Conservation (phyloP, 345 rosid genomes). For the Physaria fendleri region DNA sequence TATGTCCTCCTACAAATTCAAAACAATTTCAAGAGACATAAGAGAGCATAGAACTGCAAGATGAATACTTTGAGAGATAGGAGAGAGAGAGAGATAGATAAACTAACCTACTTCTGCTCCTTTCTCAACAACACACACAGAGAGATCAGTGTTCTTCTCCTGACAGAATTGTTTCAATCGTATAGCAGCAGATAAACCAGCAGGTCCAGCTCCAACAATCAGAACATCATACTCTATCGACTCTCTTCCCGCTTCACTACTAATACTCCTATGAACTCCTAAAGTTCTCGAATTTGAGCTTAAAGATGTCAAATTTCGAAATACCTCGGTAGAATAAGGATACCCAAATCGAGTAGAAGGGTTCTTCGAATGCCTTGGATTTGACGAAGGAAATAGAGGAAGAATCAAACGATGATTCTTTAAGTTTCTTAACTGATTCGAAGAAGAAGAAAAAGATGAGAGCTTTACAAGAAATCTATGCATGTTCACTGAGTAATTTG, state of each 20-base stretch:
- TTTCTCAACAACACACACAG: conserved; percentile 94
- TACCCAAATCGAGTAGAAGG: conserved; percentile 17
- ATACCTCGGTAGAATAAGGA: conserved; percentile 1
- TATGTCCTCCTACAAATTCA: conserved; percentile 60
- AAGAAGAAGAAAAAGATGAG: conserved; percentile 17
- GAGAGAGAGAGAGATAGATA: not conserved
- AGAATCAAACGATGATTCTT: conserved; percentile 10
- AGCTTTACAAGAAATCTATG: conserved; percentile 30
- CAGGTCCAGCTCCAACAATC: conserved; percentile 95
- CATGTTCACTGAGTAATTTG: conserved; percentile 31
- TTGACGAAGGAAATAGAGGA: conserved; percentile 12
- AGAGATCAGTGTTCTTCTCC: conserved; percentile 67
- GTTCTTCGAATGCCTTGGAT: not conserved
- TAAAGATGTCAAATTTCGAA: conserved; percentile 22
- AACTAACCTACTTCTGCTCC: conserved; percentile 82
- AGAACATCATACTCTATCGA: conserved; percentile 84
- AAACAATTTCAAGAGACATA: not conserved
- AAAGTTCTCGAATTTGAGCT: conserved; percentile 20
- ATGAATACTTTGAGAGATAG: not conserved
- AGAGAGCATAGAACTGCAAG: not conserved
- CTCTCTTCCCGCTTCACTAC: conserved; percentile 45
- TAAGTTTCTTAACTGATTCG: conserved; percentile 13
- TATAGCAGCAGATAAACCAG: conserved; percentile 91
- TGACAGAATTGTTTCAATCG: conserved; percentile 74
- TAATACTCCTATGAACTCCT: not conserved